Conservation (phyloP, 2,329 filamentous ascomycete species). For the Emmonsia crescens region DNA sequence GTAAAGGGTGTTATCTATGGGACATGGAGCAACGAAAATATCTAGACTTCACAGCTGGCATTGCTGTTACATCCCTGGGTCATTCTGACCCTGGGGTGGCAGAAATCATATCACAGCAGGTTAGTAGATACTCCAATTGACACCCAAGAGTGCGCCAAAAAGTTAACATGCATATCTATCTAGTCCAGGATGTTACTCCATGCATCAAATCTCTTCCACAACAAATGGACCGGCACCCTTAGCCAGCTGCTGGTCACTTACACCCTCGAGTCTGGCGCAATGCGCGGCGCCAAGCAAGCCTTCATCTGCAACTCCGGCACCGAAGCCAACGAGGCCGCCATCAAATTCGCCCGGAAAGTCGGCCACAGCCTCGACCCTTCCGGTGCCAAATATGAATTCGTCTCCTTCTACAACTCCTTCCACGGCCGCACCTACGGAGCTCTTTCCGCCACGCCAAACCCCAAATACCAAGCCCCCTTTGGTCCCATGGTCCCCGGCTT, state of each 20-base stretch:
- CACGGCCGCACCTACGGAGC: conserved; percentile 95
- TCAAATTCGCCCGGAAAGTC: conserved; percentile 92
- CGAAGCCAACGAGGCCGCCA: conserved; percentile 93
- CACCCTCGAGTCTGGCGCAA: conserved; percentile 67
- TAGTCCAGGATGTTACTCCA: conserved; percentile 68
- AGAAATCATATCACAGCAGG: conserved; percentile 67
- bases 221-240: conserved; percentile 84
- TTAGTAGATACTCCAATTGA: conserved; percentile 23
- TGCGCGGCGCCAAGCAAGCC: conserved; percentile 67
- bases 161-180: not conserved
- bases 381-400: conserved; percentile 67
- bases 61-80: conserved; percentile 86
- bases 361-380: conserved; percentile 64
- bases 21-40: conserved; percentile 84
- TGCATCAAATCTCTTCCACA: conserved; percentile 93
- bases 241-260: conserved; percentile 75
- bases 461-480: conserved; percentile 94
- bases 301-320: conserved; percentile 96
- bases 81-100: conserved; percentile 76
- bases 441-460: conserved; percentile 91
- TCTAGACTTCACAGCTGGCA: conserved; percentile 89
- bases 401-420: conserved; percentile 87
- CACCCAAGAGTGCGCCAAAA: not conserved
- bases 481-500: conserved; percentile 93
- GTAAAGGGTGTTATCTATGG: conserved; percentile 78